Base-by-base conservation (phyloP, 306 rosid genomes). In the Acacia crassicarpa region DNA sequence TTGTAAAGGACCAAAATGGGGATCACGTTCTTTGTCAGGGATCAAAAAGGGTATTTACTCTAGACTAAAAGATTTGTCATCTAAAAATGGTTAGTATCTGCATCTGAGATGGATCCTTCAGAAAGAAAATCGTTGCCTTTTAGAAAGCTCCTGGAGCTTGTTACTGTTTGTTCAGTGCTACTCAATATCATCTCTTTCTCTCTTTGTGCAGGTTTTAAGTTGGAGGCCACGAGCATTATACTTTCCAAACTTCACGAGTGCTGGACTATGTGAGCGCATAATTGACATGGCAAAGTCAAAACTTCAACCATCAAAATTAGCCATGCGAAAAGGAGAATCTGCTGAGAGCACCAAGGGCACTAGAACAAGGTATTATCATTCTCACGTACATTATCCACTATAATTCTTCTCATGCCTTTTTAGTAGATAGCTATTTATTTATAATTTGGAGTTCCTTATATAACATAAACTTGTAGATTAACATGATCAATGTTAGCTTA, bases 311-410 rank as follows among this genome's bases (percentile, higher is more conserved):
- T 91, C 96, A 22, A 72, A 82, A 11, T 82, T 91, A 85, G 93
- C 92, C 72, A 74, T 90, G 86, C 80, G 92, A 22, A 72, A 87
- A 82, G 93, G 93, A 77, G 91, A 91, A 74, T 83, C 93, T 69
- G 82, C 53, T 23, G 96, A 90, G 79, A 88, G 85, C 85, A 87
- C 90, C 6, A 87, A 88, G 81, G 90, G 75, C 75, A 79, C 89
- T 14, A 85, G 96, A 83, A 91, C 96, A 82, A 91, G 96, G 96
- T 91, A 85, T 76, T 70, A 53, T 53, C 15, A 56, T 27, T 44
- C 48, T 68, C 32, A 67, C 8, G 66, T 27, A 30, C 35, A 44
- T 69, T 16, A 22, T 67, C 62, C 54, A 33, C 20, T 41, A 8
- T 19, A 7, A 15, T 35, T 65, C 40, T 49, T 67, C 32, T 73